Percentiles rank a stretch among this genome's conserved stretches.
These are phyloP conservation scores for Stipa capillata DNA, from an alignment of 176 grass and related monocot genomes.

Conservation along the genomic window DNA sequence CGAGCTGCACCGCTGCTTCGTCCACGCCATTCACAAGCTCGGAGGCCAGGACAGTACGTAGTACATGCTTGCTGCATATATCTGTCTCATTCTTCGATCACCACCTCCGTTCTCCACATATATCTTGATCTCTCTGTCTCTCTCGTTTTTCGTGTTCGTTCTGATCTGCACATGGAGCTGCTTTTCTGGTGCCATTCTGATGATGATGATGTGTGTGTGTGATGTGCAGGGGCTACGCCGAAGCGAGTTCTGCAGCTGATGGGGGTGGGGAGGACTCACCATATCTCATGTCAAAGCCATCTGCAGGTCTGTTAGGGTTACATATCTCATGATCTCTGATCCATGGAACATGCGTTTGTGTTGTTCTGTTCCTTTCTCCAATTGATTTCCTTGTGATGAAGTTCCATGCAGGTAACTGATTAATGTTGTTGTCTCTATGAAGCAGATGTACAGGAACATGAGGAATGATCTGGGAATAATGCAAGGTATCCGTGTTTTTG, in stretches of 20 bases:
- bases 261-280: conserved; percentile 76
- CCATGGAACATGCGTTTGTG: not conserved
- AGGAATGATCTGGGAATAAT: conserved; percentile 69
- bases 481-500: conserved; percentile 45
- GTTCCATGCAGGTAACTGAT: not conserved
- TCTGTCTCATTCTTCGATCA: too few species aligned
- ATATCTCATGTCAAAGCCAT: conserved; percentile 94
- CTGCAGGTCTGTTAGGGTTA: conserved; percentile 50
- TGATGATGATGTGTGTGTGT: not conserved
- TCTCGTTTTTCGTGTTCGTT: not conserved
- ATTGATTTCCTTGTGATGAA: not conserved
- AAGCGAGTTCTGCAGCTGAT: conserved; percentile 91
- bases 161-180: conserved; percentile 12
- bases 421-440: not conserved
- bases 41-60: conserved; percentile 82
- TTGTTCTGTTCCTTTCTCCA: not conserved
- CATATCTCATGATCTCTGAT: not conserved
- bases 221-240: conserved; percentile 62
- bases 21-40: conserved; percentile 82
- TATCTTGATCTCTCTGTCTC: too few species aligned
- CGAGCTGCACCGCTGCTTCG: conserved; percentile 89
- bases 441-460: conserved; percentile 96
- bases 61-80: not conserved
- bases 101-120: too few species aligned
- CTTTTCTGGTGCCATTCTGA: conserved; percentile 23